Percentiles rank a stretch among this genome's conserved stretches.
These are phyloP conservation scores for Trichophaea hybrida DNA, from an alignment of 2,329 filamentous ascomycete genomes.

Conservation along the genomic window DNA sequence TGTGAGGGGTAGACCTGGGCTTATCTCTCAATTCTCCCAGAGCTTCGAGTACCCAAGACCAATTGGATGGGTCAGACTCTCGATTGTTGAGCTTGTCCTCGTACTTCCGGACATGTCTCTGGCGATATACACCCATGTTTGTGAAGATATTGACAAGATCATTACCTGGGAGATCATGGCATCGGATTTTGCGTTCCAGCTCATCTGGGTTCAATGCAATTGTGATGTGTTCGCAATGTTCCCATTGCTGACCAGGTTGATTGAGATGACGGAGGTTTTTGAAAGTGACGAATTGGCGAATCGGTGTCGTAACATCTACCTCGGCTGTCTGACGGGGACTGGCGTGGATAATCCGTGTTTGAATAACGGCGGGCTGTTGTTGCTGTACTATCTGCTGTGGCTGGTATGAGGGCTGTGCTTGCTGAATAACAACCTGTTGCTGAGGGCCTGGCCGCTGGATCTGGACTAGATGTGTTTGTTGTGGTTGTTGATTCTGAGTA, in stretches of 20 bases:
- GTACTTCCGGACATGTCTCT: conserved; percentile 15
- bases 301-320: background rate
- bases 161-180: conserved; percentile 17
- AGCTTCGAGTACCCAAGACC: conserved; percentile 17
- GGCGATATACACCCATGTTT: conserved; percentile 17
- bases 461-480: background rate
- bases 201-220: conserved; percentile 19
- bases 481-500: background rate
- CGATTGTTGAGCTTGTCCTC: conserved; percentile 16
- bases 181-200: conserved; percentile 17
- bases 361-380: background rate
- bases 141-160: conserved; percentile 11
- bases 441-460: background rate
- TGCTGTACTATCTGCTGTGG: conserved; percentile 1
- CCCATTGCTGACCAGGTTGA: conserved; percentile 6
- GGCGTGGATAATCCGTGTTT: conserved; percentile 4
- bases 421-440: background rate
- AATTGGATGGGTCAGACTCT: conserved; percentile 14
- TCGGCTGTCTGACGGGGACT: background rate
- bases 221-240: conserved; percentile 17
- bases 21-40: conserved; percentile 20
- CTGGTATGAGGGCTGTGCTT: background rate
- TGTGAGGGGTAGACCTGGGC: conserved; percentile 8
- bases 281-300: conserved; percentile 5
- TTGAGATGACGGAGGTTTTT: conserved; percentile 3